Base-by-base conservation (phyloP, 352 stramenopile genomes). In the Aphanomyces stellatus region DNA sequence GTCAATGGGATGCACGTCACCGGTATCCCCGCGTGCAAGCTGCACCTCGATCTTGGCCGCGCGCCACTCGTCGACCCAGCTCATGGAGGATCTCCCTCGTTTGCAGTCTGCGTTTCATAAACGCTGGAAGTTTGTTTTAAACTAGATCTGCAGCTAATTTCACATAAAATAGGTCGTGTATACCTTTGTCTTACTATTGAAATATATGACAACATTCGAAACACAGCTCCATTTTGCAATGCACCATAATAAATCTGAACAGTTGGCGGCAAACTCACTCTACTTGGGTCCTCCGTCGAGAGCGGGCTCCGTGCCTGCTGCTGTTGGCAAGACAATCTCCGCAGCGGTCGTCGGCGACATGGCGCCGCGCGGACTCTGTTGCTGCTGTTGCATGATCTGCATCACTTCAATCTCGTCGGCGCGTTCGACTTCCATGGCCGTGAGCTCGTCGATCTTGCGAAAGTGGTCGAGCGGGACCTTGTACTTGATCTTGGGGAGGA, bases 401-500 rank as follows among this genome's bases (percentile, higher is more conserved):
- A 25, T 19, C 7, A 67, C 7, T 56, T 91, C 85, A 22, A 81
- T 81, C 41, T 93, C 85, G 60, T 93, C 85, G 19, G 81, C 85
- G 22, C 88, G 66, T 30, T 91, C 80, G 8, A 93, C 70, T 69
- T 91, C 81, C 8, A 79, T 81, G 42, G 90, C 81, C 15, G 85
- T 93, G 75, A 90, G 91, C 62, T 90, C 82, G 46, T 93, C 85
- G 53, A 93, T 93, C 28, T 76, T 75, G 5, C 68, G 74, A 3
- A 90, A 82, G 63, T 90, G 87, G 69, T 91, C 82, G 11, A 93
- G 77, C 22, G 85, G 82, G 13, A 93, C 81, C 61, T 83, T 84
- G 69, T 91, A 84, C 70, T 93, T 93, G 48, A 93, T 76, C 51
- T 82, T 79, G 27, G 85, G 85, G 4, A 93, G 66, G 46, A 93